These are phyloP conservation scores for Aaosphaeria arxii DNA, from an alignment of 2,329 filamentous ascomycete species.

Conservation along the genomic window DNA sequence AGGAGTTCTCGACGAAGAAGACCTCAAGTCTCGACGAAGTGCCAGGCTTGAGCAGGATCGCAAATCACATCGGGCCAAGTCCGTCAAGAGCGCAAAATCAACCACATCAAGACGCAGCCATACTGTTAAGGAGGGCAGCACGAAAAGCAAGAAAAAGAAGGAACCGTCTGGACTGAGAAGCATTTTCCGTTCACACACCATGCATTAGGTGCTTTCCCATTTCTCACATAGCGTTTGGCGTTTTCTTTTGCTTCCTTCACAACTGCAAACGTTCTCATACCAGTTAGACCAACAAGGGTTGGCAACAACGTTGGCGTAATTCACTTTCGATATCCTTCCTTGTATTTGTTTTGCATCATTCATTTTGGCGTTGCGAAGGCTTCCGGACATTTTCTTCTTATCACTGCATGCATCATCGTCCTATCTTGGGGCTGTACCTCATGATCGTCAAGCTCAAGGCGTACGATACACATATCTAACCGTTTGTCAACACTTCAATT, in stretches of 20 bases:
- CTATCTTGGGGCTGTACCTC: too few species aligned
- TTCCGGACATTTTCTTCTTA: too few species aligned
- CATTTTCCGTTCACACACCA: conserved; percentile 39
- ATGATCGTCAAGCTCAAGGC: too few species aligned
- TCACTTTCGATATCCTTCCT: too few species aligned
- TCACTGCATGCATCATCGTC: too few species aligned
- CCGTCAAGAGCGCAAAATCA: conserved; percentile 26
- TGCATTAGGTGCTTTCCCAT: conserved; percentile 8
- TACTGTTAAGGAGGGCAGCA: conserved; percentile 20
- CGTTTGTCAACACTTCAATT: too few species aligned
- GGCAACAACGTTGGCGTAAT: too few species aligned
- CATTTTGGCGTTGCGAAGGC: too few species aligned
- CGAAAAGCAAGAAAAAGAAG: conserved; percentile 40
- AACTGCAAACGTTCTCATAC: too few species aligned
- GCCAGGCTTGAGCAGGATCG: conserved; percentile 14
- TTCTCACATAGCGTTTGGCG: conserved; percentile 10
- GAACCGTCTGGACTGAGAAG: conserved; percentile 41
- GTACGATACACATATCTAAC: too few species aligned
- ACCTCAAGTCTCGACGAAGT: conserved; percentile 41
- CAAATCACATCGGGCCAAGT: conserved; percentile 27
- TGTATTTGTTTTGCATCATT: too few species aligned
- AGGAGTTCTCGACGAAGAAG: conserved; percentile 47
- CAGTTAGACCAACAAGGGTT: too few species aligned
- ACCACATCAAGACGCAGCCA: conserved; percentile 16
- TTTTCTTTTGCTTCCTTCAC: neutral